Conservation (phyloP, 1,284 basidiomycete species). For the Trichosporon inkin region DNA sequence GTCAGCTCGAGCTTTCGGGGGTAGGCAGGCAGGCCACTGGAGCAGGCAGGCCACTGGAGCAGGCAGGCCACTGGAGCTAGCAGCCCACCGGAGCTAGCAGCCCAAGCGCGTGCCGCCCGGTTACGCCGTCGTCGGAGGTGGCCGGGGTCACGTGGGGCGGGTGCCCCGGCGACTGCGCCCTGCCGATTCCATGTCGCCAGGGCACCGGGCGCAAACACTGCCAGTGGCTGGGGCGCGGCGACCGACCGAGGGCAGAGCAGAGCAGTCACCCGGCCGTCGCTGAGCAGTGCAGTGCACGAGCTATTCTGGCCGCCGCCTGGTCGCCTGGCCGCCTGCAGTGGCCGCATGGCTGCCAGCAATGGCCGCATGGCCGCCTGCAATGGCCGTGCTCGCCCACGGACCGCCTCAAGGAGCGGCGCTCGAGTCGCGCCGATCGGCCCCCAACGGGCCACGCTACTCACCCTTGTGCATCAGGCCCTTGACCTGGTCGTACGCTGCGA, state of each 20-base stretch:
- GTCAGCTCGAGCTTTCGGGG: neutral
- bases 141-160: neutral
- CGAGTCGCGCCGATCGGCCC: neutral
- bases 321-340: too few relatives aligned
- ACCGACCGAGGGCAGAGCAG: too few relatives aligned
- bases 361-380: too few relatives aligned
- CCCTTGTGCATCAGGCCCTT: constrained; percentile 72
- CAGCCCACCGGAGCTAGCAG: neutral
- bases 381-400: too few relatives aligned
- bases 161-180: neutral
- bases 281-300: too few relatives aligned
- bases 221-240: neutral
- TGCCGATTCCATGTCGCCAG: neutral
- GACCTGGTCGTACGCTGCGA: constrained; percentile 88
- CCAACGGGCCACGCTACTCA: constrained; percentile 21
- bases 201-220: neutral
- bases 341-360: too few relatives aligned
- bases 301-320: too few relatives aligned
- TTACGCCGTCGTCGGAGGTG: too few relatives aligned
- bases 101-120: neutral
- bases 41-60: too few relatives aligned
- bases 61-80: too few relatives aligned
- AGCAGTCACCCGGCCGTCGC: too few relatives aligned
- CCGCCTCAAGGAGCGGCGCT: neutral
- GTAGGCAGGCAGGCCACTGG: too few relatives aligned